phyloP scores from a whole-genome alignment of 2,329 filamentous ascomycete genomes.

The Ophiostoma australiae region DNA sequence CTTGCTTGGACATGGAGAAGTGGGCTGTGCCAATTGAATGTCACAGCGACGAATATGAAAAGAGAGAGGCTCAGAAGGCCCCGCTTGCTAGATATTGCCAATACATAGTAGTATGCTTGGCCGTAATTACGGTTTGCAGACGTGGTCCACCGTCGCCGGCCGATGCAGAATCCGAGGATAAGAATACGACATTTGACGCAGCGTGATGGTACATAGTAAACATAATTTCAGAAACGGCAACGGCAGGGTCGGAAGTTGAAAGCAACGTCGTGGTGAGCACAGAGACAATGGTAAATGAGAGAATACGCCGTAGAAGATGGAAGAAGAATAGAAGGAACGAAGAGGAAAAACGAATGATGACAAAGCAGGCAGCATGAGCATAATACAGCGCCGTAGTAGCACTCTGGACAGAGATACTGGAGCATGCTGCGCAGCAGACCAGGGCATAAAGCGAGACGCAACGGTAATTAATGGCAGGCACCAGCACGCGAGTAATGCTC shows the following conservation, averaged over 20 bases:
- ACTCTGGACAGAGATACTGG: neutral
- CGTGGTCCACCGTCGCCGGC: slow-evolving; percentile 11
- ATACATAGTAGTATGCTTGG: slow-evolving; percentile 20
- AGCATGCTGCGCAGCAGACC: neutral
- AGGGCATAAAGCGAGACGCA: neutral
- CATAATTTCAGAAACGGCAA: neutral
- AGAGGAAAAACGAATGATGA: neutral
- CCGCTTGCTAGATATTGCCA: slow-evolving; percentile 18
- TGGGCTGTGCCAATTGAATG: neutral
- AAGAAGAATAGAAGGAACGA: neutral
- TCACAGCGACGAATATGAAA: neutral
- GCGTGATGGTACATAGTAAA: neutral
- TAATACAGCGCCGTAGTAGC: neutral
- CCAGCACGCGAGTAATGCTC: neutral
- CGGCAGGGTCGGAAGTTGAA: slow-evolving; percentile 9
- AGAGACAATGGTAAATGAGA: neutral
- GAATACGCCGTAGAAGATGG: neutral
- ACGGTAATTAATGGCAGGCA: slow-evolving; percentile 10
- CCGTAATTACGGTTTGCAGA: slow-evolving; percentile 17
- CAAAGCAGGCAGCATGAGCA: neutral
- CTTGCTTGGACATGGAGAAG: neutral
- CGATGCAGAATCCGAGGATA: slow-evolving; percentile 1
- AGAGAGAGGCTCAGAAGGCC: neutral
- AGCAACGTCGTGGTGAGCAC: neutral
- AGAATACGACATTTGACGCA: slow-evolving; percentile 9